Base-by-base conservation (phyloP, 1,139 yeast species). In the Scheffersomyces illinoinensis region DNA sequence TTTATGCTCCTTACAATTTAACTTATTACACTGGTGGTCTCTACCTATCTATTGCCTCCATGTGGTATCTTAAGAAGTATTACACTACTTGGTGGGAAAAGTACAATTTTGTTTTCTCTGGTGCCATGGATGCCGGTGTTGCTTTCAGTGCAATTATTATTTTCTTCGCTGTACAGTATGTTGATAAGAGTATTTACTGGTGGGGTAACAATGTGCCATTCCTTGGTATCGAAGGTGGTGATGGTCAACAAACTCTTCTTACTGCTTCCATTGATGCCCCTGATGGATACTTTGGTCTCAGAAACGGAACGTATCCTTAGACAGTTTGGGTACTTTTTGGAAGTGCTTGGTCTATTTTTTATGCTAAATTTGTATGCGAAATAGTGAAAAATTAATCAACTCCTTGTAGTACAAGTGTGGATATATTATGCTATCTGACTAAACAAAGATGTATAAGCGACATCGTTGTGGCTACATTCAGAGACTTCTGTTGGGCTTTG, bases 141-240 rank as follows among this genome's bases (percentile, higher is more conserved):
- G 61, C 63, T 20, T 59, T 59, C 43, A 54, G 56, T 52, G 53
- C 50, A 6, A 59, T 61, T 47, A 59, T 61, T 47, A 55, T 60
- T 24, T 78, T 85, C 71, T 83, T 86, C 63, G 78, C 85, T 2
- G 84, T 84, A 19, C 83, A 82, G 62, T 81, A 76, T 62, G 76
- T 78, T 53, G 73, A 71, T 12, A 73, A 71, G 48, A 58, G 67
- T 14, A 54, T 85, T 26, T 64, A 61, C 60, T 85, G 89, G 88
- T 85, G 89, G 89, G 88, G 88, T 1, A 85, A 85, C 66, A 70
- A 64, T 47, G 85, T 84, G 21, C 55, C 74, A 1, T 71, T 65
- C 58, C 65, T 58, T 0, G 85, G 85, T 52, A 62, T 74, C 24
- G 87, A 84, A 64, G 85, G 82, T 24, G 77, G 74, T 5, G 53